These are phyloP conservation scores for Diplotaxis tenuifolia DNA, from an alignment of 345 rosid species.

Conservation along the genomic window DNA sequence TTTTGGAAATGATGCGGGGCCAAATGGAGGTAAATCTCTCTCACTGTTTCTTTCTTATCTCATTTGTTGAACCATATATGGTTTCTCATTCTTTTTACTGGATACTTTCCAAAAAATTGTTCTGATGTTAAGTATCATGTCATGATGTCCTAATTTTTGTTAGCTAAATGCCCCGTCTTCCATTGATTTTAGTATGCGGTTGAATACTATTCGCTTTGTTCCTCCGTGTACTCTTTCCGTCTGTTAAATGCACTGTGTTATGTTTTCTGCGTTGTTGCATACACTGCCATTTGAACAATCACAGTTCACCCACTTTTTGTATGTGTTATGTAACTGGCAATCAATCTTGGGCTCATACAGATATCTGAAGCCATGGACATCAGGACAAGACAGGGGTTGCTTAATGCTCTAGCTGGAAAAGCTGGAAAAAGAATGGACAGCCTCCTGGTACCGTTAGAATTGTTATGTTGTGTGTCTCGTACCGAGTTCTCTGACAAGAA, in stretches of 20 bases:
- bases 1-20: constrained; percentile 84
- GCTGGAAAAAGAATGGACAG: constrained; percentile 94
- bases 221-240: neutral
- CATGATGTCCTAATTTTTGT: constrained; percentile 6
- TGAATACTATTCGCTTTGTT: constrained; percentile 9
- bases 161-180: constrained; percentile 6
- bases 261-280: constrained; percentile 14
- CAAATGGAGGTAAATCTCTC: constrained; percentile 82
- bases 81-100: too few relatives aligned
- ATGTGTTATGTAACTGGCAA: constrained; percentile 16
- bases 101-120: neutral
- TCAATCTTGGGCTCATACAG: constrained; percentile 41
- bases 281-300: neutral
- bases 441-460: constrained; percentile 79
- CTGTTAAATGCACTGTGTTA: constrained; percentile 4
- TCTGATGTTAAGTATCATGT: constrained; percentile 6
- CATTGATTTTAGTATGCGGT: constrained; percentile 7
- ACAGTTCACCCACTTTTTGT: neutral
- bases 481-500: constrained; percentile 96
- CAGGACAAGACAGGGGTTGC: constrained; percentile 91
- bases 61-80: too few relatives aligned
- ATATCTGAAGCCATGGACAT: constrained; percentile 95
- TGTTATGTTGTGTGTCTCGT: constrained; percentile 84
- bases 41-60: constrained; percentile 14
- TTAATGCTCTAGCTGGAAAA: constrained; percentile 84